A percentile compares a stretch with the other conserved stretches of the same genome.
These are phyloP conservation scores for Mucor irregularis DNA, from an alignment of 371 early-diverging fungal species.

Conservation along the genomic window DNA sequence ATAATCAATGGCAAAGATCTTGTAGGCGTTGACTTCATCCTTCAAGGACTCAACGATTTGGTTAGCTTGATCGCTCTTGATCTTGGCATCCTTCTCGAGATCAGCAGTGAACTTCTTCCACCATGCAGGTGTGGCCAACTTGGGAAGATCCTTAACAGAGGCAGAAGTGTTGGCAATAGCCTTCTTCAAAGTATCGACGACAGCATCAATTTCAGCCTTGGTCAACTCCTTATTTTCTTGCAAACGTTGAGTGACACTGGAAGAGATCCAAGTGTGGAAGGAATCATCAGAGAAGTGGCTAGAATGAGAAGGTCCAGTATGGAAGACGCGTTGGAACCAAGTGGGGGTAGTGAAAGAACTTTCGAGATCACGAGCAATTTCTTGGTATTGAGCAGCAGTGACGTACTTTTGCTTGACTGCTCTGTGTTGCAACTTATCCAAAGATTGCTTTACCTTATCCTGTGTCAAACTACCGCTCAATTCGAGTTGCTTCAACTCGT, in stretches of 20 bases:
- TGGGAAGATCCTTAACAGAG: constrained; percentile 28
- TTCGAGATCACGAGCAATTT: constrained; percentile 31
- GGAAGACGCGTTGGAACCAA: constrained; percentile 33
- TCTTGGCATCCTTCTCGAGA: constrained; percentile 31
- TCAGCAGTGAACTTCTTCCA: constrained; percentile 31
- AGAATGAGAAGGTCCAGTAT: constrained; percentile 7
- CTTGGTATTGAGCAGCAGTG: constrained; percentile 39
- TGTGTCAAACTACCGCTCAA: constrained; percentile 38
- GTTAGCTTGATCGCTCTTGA: constrained; percentile 34
- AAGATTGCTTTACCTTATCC: constrained; percentile 26
- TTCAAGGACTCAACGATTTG: constrained; percentile 23
- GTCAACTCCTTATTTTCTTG: constrained; percentile 31
- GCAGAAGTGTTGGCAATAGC: constrained; percentile 17
- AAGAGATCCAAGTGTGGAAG: constrained; percentile 33
- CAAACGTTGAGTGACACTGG: constrained; percentile 28
- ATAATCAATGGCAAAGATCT: constrained; percentile 50
- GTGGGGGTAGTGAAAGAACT: constrained; percentile 25
- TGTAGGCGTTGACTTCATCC: constrained; percentile 43
- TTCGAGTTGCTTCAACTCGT: constrained; percentile 35
- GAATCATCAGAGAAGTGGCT: constrained; percentile 18
- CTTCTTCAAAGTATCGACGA: constrained; percentile 25
- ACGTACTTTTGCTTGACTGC: constrained; percentile 31
- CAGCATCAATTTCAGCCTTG: constrained; percentile 27
- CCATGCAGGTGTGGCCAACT: constrained; percentile 37
- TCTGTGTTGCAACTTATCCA: constrained; percentile 32